These are phyloP conservation scores for Mortierella sp. DNA, from an alignment of 371 early-diverging fungal genomes.

Conservation along the genomic window DNA sequence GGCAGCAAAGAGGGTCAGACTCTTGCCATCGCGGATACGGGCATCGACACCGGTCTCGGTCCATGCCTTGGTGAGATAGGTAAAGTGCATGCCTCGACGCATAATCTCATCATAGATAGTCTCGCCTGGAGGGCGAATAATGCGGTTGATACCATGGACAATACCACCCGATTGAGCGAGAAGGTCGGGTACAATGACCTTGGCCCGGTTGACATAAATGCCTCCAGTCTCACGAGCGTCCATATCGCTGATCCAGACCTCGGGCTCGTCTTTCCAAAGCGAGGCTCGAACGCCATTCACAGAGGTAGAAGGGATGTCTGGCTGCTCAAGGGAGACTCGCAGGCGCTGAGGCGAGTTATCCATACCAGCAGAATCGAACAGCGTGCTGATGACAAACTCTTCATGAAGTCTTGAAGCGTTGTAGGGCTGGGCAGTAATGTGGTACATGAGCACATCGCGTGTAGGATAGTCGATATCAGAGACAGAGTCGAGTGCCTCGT, in stretches of 20 bases:
- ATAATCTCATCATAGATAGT: slow-evolving; percentile 40
- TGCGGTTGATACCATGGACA: slow-evolving; percentile 44
- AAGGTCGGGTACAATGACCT: slow-evolving; percentile 29
- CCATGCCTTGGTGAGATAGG: slow-evolving; percentile 35
- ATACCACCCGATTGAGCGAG: slow-evolving; percentile 28
- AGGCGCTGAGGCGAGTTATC: slow-evolving; percentile 32
- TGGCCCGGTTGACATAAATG: slow-evolving; percentile 42
- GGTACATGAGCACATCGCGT: slow-evolving; percentile 41
- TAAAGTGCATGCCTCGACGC: slow-evolving; percentile 24
- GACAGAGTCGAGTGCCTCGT: slow-evolving; percentile 50
- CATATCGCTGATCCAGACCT: slow-evolving; percentile 13
- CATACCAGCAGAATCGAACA: slow-evolving; percentile 41
- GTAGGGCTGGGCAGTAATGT: slow-evolving; percentile 30
- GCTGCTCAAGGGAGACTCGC: slow-evolving; percentile 32
- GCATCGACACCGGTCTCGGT: slow-evolving; percentile 26
- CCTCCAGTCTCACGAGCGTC: background rate
- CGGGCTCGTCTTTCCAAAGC: slow-evolving; percentile 17
- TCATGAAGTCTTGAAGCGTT: slow-evolving; percentile 12
- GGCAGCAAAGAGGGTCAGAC: slow-evolving; percentile 42
- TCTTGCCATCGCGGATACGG: slow-evolving; percentile 36
- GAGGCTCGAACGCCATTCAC: background rate
- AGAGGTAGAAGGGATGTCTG: slow-evolving; percentile 26
- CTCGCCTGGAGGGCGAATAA: slow-evolving; percentile 38
- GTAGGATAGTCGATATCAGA: slow-evolving; percentile 36
- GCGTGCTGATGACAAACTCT: slow-evolving; percentile 19